Base-by-base conservation (phyloP, 1,139 yeast genomes). In the Pichia sp. region DNA sequence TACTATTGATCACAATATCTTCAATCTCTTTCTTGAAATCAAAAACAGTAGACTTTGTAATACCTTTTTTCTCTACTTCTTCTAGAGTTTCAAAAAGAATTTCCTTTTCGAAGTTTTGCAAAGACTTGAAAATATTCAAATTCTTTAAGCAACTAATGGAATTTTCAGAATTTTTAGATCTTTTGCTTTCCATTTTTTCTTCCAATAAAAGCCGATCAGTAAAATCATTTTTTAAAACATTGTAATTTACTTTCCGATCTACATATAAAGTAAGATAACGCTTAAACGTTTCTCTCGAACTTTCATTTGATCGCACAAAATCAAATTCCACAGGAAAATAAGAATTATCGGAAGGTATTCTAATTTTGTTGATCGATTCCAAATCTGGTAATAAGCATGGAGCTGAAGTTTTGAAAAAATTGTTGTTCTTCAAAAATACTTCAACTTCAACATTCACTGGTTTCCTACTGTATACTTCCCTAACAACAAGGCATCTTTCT, bases 321-420 rank as follows among this genome's bases (percentile, higher is more conserved):
- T 55, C 51, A 15, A 58, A 42, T 7, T 45, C 48, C 26, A 55
- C 51, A 3, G 58, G 52, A 33, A 52, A 52, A 28, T 50, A 52
- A 66, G 65, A 39, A 60, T 55, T 32, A 51, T 43, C 40, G 8
- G 38, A 34, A 28, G 31, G 36, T 4, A 42, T 32, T 15, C 31
- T 46, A 69, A 68, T 58, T 69, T 72, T 42, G 67, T 63, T 20
- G 52, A 86, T 75, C 0, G 63, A 62, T 18, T 67, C 64, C 25
- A 84, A 58, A 31, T 74, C 72, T 0, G 95, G 94, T 28, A 88
- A 60, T 35, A 86, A 60, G 51, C 85, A 76, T 0, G 96, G 96
- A 1, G 93, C 64, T 35, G 50, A 45, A 4, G 62, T 52, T 9
- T 59, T 59, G 5, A 57, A 48, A 1, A 53, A 47, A 6, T 53